Evolutionary conservation across 345 rosid species (phyloP), one percentile per base, ranked within the genome.

Genomic region (Cardamine resedifolia): DNA sequence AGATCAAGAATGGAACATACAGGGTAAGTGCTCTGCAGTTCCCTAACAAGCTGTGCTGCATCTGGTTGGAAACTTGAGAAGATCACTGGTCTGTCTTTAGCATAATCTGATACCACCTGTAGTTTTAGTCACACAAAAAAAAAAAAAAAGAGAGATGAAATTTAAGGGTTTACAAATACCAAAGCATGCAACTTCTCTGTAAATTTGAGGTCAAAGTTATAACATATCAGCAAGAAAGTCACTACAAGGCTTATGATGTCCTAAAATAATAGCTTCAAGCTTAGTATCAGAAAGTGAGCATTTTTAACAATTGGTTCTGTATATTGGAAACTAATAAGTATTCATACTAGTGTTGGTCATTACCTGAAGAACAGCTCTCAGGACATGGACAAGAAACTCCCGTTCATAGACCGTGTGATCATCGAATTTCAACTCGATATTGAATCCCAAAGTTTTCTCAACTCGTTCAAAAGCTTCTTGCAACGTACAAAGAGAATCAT

Each of bases 21-120:
- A 26, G 99, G 99, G 77, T 91, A 90, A 7, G 68, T 68, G 78
- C 39, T 79, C 79, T 95, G 99, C 24, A 91, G 69, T 71, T 90
- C 86, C 76, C 86, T 78, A 49, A 90, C 39, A 7, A 91, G 88
- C 31, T 81, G 49, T 4, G 94, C 98, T 1, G 98, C 98, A 72
- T 91, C 98, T 3, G 99, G 99, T 7, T 95, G 97, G 78, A 95
- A 95, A 16, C 85, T 80, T 34, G 99, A 95, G 83, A 95, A 95
- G 64, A 90, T 83, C 60, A 91, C 81, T 30, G 94, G 88, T 64
- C 98, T 84, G 12, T 74, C 86, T 45, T 81, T 68, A 10, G 81
- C 96, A 77, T 65, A 78, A 34, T 81, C 85, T 43, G 64, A 84
- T 16, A 95, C 94, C 28, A 91, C 96, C 90, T 88, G 50, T 4